Base-by-base conservation (phyloP, 129 eudicot species). In the Rutidosis leptorrhynchoides region DNA sequence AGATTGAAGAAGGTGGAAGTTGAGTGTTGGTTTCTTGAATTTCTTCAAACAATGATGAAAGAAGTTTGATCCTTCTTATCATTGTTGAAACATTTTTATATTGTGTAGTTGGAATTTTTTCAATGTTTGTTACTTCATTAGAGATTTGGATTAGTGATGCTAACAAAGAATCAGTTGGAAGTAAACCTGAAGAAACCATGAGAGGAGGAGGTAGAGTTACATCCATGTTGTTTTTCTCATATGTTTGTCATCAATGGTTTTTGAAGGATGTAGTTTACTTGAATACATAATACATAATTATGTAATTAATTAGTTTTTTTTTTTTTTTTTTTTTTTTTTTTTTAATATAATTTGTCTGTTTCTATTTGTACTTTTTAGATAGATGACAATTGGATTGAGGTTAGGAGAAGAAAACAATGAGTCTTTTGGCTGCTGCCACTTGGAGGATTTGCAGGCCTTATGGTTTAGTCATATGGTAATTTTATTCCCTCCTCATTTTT, bases 1-100 rank as follows among this genome's bases (percentile, higher is more conserved):
- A 59, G 67, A 90, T 80, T 19, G 90, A 78, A 37, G 97, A 90
- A 27, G 97, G 91, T 20, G 95, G 97, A 63, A 86, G 95, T 19
- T 83, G 84, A 51, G 54, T 79, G 60, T 80, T 79, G 22, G 84
- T 74, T 74, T 86, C 87, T 67, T 80, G 88, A 72, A 86, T 78
- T 69, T 90, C 95, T 67, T 83, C 85, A 55, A 86, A 86, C 77
- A 90, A 68, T 26, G 91, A 81, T 48, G 91, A 80, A 43, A 90
- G 97, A 60, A 86, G 82, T 21, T 78, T 84, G 42, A 84, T 80
- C 77, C 91, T 82, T 60, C 88, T 81, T 65, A 82, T 66, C 83
- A 80, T 87, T 23, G 64, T 72, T 7, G 89, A 75, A 27, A 84
- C 79, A 67, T 86, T 90, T 64, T 82, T 90, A 51, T 52, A 42